A percentile compares a stretch with the other conserved stretches of the same genome.
Conservation (phyloP, 305 asterid genomes). For the Fraxinus baroniana region DNA sequence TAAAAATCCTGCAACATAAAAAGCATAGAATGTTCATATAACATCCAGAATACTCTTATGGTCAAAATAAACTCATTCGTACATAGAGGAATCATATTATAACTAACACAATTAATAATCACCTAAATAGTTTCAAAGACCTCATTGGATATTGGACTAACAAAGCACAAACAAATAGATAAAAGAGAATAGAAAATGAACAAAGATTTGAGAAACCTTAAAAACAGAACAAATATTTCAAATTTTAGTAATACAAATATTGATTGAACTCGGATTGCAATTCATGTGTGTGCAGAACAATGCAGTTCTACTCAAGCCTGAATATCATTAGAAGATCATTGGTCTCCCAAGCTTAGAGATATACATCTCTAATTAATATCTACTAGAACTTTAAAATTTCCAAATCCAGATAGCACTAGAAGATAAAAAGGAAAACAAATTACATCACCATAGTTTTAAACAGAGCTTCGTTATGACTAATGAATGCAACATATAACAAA, state of each 20-base stretch:
- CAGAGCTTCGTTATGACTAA: neutral
- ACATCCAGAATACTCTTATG: neutral
- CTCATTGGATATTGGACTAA: neutral
- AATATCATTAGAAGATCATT: neutral
- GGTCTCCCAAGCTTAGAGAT: neutral
- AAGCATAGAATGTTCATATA: neutral
- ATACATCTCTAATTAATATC: neutral
- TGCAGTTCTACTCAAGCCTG: neutral
- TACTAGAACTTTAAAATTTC: neutral
- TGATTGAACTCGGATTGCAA: neutral
- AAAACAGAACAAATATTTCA: neutral
- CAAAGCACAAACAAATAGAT: neutral
- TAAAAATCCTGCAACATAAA: constrained; percentile 62
- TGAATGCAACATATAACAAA: neutral
- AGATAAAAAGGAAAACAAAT: neutral
- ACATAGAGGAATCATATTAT: neutral
- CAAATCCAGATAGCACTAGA: neutral
- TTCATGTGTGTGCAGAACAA: neutral
- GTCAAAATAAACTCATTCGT: neutral
- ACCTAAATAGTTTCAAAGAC: neutral
- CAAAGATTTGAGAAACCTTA: neutral
- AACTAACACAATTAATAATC: neutral
- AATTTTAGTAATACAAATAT: neutral
- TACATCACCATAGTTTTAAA: neutral
- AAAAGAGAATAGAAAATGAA: neutral